Evolutionary conservation across 2,329 filamentous ascomycete species (phyloP).

Genomic region (Penicillium sp.): DNA sequence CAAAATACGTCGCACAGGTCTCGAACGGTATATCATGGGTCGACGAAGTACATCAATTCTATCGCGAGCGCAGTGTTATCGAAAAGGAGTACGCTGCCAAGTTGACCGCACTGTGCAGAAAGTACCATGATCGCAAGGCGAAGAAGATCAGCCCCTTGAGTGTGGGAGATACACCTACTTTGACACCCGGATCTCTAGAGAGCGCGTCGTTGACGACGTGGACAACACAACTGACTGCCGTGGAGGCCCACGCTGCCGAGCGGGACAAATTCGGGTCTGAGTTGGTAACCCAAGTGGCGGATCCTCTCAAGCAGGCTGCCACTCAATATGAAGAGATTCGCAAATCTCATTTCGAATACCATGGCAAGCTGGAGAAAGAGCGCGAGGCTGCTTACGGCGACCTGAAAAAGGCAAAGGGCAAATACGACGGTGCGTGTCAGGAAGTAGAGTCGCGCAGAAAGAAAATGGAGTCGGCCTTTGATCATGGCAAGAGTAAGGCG

Average conservation of each 20-base stretch:
- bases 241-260: constrained; percentile 84
- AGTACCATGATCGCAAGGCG: constrained; percentile 96
- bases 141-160: constrained; percentile 85
- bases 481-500: constrained; percentile 81
- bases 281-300: constrained; percentile 77
- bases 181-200: constrained; percentile 94
- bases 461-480: constrained; percentile 91
- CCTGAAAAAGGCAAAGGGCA: constrained; percentile 84
- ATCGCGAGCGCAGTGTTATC: constrained; percentile 88
- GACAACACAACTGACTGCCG: constrained; percentile 87
- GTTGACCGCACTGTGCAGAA: constrained; percentile 84
- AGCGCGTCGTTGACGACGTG: constrained; percentile 96
- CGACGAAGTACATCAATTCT: constrained; percentile 95
- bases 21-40: constrained; percentile 89
- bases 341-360: constrained; percentile 87
- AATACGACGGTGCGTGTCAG: constrained; percentile 90
- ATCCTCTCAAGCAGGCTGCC: constrained; percentile 76
- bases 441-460: constrained; percentile 93
- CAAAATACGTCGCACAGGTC: constrained; percentile 53
- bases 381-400: constrained; percentile 81
- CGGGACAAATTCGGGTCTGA: constrained; percentile 83
- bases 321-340: constrained; percentile 85
- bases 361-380: constrained; percentile 85
- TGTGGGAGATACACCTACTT: constrained; percentile 86
- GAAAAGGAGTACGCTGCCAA: constrained; percentile 97